A percentile compares a stretch with the other conserved stretches of the same genome.
phyloP scores from a whole-genome alignment of 2,329 filamentous ascomycete genomes.

The Botryosphaeria dothidea region DNA sequence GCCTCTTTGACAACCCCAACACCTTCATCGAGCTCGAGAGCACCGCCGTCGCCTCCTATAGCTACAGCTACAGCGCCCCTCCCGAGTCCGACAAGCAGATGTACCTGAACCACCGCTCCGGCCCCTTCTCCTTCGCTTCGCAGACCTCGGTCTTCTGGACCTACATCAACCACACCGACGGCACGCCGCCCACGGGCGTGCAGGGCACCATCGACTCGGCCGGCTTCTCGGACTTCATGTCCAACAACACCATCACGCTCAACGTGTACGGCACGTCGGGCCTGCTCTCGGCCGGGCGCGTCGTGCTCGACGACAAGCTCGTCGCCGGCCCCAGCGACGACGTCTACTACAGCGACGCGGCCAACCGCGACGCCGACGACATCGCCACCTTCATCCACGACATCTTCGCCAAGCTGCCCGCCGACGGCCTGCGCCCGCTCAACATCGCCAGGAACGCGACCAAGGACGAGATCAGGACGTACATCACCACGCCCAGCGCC shows the following conservation, averaged over 20 bases:
- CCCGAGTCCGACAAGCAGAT: constrained; percentile 43
- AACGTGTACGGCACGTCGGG: constrained; percentile 61
- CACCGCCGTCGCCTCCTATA: constrained; percentile 49
- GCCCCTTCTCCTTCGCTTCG: constrained; percentile 56
- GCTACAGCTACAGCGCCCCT: constrained; percentile 49
- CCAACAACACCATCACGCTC: constrained; percentile 53
- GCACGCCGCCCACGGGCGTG: constrained; percentile 45
- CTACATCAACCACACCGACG: constrained; percentile 39
- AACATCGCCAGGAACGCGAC: constrained; percentile 51
- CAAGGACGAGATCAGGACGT: constrained; percentile 50
- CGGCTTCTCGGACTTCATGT: constrained; percentile 44
- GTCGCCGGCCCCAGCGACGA: constrained; percentile 43
- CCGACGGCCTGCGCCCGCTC: constrained; percentile 45
- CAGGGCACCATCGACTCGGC: constrained; percentile 57
- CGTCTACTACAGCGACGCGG: constrained; percentile 44
- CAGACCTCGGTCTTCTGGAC: constrained; percentile 58
- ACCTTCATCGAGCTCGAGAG: constrained; percentile 53
- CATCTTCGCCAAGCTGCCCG: constrained; percentile 51
- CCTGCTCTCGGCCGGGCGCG: constrained; percentile 50
- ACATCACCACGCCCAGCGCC: constrained; percentile 50
- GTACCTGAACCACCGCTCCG: constrained; percentile 52
- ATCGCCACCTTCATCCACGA: constrained; percentile 54
- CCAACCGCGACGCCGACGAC: constrained; percentile 47
- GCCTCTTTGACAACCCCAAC: constrained; percentile 59
- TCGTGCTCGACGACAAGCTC: constrained; percentile 48